Conservation (phyloP, 2,329 filamentous ascomycete species). For the Dothideomycetes sp. region DNA sequence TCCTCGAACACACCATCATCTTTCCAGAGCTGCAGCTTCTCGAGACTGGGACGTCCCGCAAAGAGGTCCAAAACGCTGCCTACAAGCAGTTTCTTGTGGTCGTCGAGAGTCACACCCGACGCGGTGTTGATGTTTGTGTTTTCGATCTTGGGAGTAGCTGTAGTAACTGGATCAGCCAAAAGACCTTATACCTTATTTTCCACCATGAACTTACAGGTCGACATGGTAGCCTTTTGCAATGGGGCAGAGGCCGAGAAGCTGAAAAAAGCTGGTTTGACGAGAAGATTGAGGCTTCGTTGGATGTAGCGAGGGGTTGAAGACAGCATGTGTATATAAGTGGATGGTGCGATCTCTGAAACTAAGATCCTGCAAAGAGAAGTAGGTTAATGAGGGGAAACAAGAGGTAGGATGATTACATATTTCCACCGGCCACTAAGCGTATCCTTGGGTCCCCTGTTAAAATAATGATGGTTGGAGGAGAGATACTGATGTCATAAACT, state of each 20-base stretch:
- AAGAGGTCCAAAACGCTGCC: constrained; percentile 53
- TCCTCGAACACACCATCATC: constrained; percentile 48
- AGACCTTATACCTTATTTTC: too few species aligned
- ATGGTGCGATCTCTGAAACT: too few species aligned
- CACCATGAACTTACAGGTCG: constrained; percentile 13
- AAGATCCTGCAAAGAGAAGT: too few species aligned
- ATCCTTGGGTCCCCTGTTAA: too few species aligned
- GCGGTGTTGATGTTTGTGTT: constrained; percentile 44
- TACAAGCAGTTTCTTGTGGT: constrained; percentile 43
- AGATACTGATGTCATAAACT: background rate
- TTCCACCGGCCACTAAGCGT: too few species aligned
- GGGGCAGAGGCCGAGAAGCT: constrained; percentile 4
- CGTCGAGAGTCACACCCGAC: constrained; percentile 38
- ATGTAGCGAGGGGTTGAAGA: constrained; percentile 8
- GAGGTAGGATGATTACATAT: too few species aligned
- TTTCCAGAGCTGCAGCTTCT: constrained; percentile 49
- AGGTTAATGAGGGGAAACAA: too few species aligned
- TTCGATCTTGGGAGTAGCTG: constrained; percentile 35
- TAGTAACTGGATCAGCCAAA: background rate
- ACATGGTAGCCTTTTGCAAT: constrained; percentile 18
- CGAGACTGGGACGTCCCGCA: constrained; percentile 46
- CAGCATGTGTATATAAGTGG: constrained; percentile 3
- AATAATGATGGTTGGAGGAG: too few species aligned
- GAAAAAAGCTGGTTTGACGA: constrained; percentile 4
- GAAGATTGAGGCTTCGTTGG: constrained; percentile 1